Conservation (phyloP, 352 stramenopile genomes). For the Paralagenidium karlingii region DNA sequence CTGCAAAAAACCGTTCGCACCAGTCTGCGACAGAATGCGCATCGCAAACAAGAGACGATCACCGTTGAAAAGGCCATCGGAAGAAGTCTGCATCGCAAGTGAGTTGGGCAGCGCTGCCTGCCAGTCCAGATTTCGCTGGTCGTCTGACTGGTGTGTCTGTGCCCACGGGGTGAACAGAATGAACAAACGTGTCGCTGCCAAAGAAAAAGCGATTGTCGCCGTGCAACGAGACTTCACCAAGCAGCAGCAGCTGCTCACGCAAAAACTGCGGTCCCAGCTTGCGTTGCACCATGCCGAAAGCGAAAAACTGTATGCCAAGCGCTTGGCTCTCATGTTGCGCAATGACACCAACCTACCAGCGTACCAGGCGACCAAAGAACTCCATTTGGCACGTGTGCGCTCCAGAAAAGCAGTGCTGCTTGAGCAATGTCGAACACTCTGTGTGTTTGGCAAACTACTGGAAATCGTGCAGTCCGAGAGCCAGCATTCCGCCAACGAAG, state of each 20-base stretch:
- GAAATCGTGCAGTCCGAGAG: constrained; percentile 27
- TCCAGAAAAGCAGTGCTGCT: constrained; percentile 42
- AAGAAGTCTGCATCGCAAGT: constrained; percentile 48
- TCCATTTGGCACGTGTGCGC: constrained; percentile 34
- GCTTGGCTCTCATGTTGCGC: constrained; percentile 30
- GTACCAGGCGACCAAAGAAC: constrained; percentile 43
- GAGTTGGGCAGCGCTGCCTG: no score
- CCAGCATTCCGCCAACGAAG: constrained; percentile 23
- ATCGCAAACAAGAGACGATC: constrained; percentile 17
- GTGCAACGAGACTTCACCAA: constrained; percentile 33
- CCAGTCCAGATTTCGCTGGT: no score
- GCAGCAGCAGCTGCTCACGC: constrained; percentile 16
- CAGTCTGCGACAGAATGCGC: constrained; percentile 3
- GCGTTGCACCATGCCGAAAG: constrained; percentile 43
- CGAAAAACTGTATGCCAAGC: constrained; percentile 49
- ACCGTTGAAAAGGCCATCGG: constrained; percentile 42
- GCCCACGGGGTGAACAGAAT: no score
- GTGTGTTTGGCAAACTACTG: constrained; percentile 29
- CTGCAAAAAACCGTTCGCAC: no score
- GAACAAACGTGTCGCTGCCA: constrained; percentile 35
- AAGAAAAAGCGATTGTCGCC: constrained; percentile 23
- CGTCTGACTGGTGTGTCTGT: no score
- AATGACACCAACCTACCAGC: constrained; percentile 35
- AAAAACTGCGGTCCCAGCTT: constrained; percentile 48
- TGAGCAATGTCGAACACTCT: constrained; percentile 47